A percentile compares a stretch with the other conserved stretches of the same genome.
These are phyloP conservation scores for Xylaria telfairii DNA, from an alignment of 495 filamentous ascomycete species.

Conservation along the genomic window DNA sequence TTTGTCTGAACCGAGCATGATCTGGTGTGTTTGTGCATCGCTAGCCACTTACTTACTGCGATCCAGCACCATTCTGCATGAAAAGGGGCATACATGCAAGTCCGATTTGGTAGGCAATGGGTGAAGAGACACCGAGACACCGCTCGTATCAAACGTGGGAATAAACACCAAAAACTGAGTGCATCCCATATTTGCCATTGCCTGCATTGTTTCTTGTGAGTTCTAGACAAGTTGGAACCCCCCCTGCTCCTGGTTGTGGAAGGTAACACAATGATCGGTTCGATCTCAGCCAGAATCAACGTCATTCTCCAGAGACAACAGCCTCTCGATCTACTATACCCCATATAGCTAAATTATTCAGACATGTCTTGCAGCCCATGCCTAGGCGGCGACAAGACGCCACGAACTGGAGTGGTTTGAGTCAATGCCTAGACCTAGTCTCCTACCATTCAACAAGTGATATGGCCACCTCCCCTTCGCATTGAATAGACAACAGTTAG, in stretches of 20 bases:
- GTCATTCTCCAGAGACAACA: not conserved
- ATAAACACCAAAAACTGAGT: not conserved
- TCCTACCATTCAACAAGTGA: not conserved
- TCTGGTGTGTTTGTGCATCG: not conserved
- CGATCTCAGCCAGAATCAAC: not conserved
- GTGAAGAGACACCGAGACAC: not conserved
- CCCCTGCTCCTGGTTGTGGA: not conserved
- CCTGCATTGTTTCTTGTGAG: not conserved
- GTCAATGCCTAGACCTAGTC: not conserved
- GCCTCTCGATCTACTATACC: not conserved
- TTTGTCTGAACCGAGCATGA: not conserved
- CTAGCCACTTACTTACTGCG: not conserved
- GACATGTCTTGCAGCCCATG: not conserved
- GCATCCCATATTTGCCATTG: conserved; percentile 3
- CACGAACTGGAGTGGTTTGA: not conserved
- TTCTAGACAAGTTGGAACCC: not conserved
- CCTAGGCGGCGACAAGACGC: not conserved
- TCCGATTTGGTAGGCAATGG: not conserved
- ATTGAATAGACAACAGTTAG: not conserved
- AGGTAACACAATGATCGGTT: conserved; percentile 4
- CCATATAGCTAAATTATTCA: not conserved
- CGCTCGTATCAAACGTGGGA: not conserved
- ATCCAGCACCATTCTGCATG: not conserved
- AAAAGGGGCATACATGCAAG: not conserved
- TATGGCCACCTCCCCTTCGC: not conserved